These are phyloP conservation scores for Scedosporium boydii DNA, from an alignment of 2,329 filamentous ascomycete species.

Conservation along the genomic window DNA sequence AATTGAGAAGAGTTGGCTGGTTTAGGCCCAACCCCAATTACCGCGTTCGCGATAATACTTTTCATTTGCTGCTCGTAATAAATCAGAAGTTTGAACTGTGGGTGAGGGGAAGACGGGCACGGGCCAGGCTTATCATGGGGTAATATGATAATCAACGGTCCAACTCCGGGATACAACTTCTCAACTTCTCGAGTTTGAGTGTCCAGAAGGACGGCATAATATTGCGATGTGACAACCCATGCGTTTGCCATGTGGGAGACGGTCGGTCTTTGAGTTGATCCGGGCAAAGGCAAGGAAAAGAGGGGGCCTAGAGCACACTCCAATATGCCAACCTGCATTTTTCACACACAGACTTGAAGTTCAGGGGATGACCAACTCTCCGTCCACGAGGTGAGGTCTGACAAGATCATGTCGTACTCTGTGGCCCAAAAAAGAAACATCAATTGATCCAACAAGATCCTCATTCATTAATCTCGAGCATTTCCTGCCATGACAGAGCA, in stretches of 20 bases:
- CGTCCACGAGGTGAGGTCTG: background rate
- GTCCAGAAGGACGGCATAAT: background rate
- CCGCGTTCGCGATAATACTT: no score
- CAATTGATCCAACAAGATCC: background rate
- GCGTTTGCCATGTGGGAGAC: constrained; percentile 1
- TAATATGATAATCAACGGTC: background rate
- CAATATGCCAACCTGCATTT: background rate
- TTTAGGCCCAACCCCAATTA: no score
- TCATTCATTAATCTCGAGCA: background rate
- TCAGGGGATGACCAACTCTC: background rate
- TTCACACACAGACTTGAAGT: background rate
- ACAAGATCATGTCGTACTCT: background rate
- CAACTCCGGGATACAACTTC: background rate
- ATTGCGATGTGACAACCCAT: background rate
- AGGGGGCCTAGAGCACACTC: background rate
- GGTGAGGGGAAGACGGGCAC: background rate
- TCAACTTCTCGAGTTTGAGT: background rate
- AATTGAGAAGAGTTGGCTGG: no score
- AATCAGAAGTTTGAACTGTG: background rate
- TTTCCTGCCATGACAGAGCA: constrained; percentile 3
- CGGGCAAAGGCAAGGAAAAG: background rate
- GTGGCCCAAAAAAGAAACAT: background rate
- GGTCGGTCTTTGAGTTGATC: background rate
- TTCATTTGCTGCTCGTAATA: background rate
- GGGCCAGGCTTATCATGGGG: background rate